Percentiles rank a stretch among this genome's conserved stretches.
Evolutionary conservation across 176 grass and related monocot genomes (phyloP).

Genomic region (Saccharum officinarum): DNA sequence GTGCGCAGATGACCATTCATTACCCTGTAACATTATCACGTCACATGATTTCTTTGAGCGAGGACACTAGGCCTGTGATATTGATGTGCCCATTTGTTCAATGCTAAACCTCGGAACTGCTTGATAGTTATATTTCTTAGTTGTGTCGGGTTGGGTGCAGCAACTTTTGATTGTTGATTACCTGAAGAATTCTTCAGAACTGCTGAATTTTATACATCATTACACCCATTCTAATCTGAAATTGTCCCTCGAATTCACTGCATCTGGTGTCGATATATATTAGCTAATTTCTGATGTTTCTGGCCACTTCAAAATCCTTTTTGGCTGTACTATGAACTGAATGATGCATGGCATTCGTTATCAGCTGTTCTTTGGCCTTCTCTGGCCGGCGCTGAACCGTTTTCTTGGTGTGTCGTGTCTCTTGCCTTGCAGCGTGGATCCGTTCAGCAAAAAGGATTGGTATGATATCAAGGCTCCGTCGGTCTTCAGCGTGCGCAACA

Average conservation of each 20-base stretch:
- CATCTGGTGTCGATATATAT: neutral
- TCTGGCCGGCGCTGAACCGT: neutral
- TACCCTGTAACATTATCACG: neutral
- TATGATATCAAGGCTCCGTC: neutral
- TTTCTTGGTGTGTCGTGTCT: neutral
- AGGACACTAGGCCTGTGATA: neutral
- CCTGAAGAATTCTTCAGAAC: neutral
- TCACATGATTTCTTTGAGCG: neutral
- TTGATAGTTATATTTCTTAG: neutral
- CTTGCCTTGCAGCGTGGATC: neutral
- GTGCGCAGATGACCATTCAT: neutral
- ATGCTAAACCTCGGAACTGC: neutral
- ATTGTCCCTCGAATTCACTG: neutral
- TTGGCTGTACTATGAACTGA: too few relatives aligned
- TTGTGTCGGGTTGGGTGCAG: neutral
- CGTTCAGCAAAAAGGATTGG: neutral
- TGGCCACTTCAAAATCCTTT: too few relatives aligned
- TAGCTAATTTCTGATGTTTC: too few relatives aligned
- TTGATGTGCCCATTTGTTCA: neutral
- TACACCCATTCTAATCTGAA: neutral
- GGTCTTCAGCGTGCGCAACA: neutral
- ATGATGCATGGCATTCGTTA: too few relatives aligned
- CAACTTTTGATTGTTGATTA: neutral
- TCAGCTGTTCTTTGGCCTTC: too few relatives aligned
- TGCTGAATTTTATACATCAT: neutral